Base-by-base conservation (phyloP, 2,329 filamentous ascomycete species). In the Myriosclerotinia scirpicola region DNA sequence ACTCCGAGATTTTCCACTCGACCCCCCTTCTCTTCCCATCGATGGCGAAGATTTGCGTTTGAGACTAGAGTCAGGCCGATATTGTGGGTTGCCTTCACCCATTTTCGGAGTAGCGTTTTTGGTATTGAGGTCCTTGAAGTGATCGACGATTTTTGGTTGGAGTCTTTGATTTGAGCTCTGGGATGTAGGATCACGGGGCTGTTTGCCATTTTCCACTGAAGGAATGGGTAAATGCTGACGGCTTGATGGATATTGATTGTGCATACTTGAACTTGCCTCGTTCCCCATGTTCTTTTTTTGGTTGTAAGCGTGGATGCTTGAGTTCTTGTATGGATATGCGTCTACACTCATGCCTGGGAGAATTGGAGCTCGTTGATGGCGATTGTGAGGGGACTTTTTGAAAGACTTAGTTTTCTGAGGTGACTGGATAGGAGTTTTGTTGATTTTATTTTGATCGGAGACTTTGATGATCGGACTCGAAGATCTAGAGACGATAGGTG, bases 291-390 rank as follows among this genome's bases (percentile, higher is more conserved):
- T 61, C 38, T 54, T 44, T 6, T 26, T n/a, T 12, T 59, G 5
- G 12, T 26, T 46, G 22, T 53, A 30, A n/a, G 34, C 12, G 61
- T 54, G 9, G 7, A 11, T 17, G 9, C 8, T 48, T 9, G 26
- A 38, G 12, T n/a, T 20, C 5, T 34, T 22, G 22, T 42, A 65
- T 46, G 55, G 54, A 22, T 65, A 65, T 53, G 36, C 54, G 15
- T 65, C 38, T 17, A 50, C 46, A 46, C 54, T 61, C 64, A 60
- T 65, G 44, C 54, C 64, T 7, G 64, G 64, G 12, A 65, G 64
- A 44, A 65, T 65, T 65, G 64, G 46, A 54, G 64, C 46, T 60
- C 22, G 48, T 44, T 54, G 26, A 20, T 22, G 26, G 20, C 55
- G 64, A 44, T 61, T n/a, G 30, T 65, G 64, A 2, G 64, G 55